Conservation (phyloP, 108 stramenopile species). For the Schizochytrium sp. region DNA sequence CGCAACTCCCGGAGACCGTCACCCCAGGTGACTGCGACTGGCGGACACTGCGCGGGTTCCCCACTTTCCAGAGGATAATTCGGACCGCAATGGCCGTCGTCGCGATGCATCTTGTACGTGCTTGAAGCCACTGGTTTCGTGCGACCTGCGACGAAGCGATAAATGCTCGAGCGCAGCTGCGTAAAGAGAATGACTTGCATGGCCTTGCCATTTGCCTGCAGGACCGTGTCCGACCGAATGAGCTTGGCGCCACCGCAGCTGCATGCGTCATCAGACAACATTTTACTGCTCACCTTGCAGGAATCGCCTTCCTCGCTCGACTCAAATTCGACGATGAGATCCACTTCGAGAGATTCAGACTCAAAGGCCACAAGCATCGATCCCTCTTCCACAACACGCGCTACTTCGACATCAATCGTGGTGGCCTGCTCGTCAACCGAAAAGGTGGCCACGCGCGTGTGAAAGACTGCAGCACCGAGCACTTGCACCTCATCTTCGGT, state of each 20-base stretch:
- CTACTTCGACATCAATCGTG: neutral
- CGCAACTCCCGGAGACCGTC: neutral
- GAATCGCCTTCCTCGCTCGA: neutral
- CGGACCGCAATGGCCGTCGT: neutral
- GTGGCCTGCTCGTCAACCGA: neutral
- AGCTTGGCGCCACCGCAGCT: slow-evolving; percentile 6
- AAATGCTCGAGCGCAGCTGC: neutral
- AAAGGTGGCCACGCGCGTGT: neutral
- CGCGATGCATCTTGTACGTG: slow-evolving; percentile 13
- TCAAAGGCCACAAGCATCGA: neutral
- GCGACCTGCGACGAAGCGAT: neutral
- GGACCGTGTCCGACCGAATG: neutral
- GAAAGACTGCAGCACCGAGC: neutral
- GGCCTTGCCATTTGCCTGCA: neutral
- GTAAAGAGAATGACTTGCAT: neutral
- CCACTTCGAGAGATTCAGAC: neutral
- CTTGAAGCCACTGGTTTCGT: neutral
- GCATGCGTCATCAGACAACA: slow-evolving; percentile 7
- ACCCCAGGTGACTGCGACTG: neutral
- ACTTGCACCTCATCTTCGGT: neutral
- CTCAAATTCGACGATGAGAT: neutral
- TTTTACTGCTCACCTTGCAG: slow-evolving; percentile 8
- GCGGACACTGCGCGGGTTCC: slow-evolving; percentile 4
- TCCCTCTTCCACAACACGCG: neutral
- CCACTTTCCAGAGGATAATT: neutral